phyloP scores from a whole-genome alignment of 1,284 basidiomycete species.

The Ceraceosorus guamensis region DNA sequence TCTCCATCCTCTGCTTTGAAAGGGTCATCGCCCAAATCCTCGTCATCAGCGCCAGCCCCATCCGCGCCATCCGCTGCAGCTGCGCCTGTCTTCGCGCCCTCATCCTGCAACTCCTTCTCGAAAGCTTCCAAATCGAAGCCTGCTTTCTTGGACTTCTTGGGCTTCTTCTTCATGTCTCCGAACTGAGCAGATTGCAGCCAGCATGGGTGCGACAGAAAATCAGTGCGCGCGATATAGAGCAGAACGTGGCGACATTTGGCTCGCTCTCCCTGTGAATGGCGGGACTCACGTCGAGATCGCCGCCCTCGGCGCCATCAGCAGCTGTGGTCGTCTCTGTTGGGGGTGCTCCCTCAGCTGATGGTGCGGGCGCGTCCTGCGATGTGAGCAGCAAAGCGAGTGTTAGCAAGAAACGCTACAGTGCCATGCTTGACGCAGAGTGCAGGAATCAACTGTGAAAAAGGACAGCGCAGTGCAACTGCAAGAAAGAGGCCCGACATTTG shows the following conservation, averaged over 20 bases:
- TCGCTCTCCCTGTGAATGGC: no score
- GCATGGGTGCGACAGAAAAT: conserved; percentile 25
- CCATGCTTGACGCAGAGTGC: not conserved
- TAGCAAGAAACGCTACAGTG: not conserved
- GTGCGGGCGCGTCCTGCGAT: conserved; percentile 20
- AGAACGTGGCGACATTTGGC: no score
- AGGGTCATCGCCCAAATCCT: conserved; percentile 39
- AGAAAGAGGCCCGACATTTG: no score
- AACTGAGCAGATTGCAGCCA: no score
- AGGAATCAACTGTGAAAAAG: no score
- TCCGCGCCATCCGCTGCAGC: conserved; percentile 59
- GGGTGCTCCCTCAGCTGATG: conserved; percentile 14
- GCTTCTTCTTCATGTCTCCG: conserved; percentile 56
- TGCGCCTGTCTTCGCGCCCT: conserved; percentile 50
- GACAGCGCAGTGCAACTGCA: no score
- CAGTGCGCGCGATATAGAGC: conserved; percentile 4
- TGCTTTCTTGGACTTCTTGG: conserved; percentile 47
- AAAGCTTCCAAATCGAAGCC: conserved; percentile 49
- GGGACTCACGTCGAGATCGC: conserved; percentile 46
- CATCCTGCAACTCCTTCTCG: conserved; percentile 49
- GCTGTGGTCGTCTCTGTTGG: conserved; percentile 20
- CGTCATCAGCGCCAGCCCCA: conserved; percentile 54
- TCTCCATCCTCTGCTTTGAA: conserved; percentile 27
- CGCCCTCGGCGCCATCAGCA: conserved; percentile 23
- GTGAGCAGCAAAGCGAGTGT: not conserved